These are phyloP conservation scores for Colletotrichum tropicale DNA, from an alignment of 2,329 filamentous ascomycete species.

Conservation along the genomic window DNA sequence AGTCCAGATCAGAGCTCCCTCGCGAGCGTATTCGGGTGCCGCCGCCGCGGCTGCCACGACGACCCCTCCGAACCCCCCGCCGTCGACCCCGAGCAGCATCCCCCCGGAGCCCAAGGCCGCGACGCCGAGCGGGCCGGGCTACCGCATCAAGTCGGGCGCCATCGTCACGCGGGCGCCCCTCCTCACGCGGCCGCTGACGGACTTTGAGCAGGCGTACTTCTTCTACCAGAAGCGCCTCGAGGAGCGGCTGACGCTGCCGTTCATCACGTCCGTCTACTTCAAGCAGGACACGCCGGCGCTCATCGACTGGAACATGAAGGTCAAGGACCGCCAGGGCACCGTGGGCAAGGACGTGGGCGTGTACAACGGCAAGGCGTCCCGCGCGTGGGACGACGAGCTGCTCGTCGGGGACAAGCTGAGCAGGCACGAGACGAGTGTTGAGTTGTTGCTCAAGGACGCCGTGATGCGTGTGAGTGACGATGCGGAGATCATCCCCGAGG, in stretches of 20 bases:
- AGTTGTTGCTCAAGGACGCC: slow-evolving; percentile 77
- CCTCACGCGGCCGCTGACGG: slow-evolving; percentile 80
- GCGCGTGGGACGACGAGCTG: slow-evolving; percentile 92
- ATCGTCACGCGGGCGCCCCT: slow-evolving; percentile 88
- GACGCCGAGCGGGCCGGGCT: slow-evolving; percentile 28
- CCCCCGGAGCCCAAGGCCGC: slow-evolving; percentile 25
- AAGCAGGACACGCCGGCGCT: slow-evolving; percentile 85
- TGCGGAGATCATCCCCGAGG: slow-evolving; percentile 61
- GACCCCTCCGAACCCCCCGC: slow-evolving; percentile 21
- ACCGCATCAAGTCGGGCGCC: slow-evolving; percentile 67
- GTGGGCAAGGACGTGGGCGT: slow-evolving; percentile 84
- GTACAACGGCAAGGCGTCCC: slow-evolving; percentile 73
- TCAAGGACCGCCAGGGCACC: slow-evolving; percentile 72
- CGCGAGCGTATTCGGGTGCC: slow-evolving; percentile 38
- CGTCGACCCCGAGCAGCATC: slow-evolving; percentile 29
- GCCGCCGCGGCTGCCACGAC: slow-evolving; percentile 24
- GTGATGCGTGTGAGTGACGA: slow-evolving; percentile 66
- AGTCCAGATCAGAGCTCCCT: slow-evolving; percentile 27
- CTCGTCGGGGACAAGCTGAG: slow-evolving; percentile 74
- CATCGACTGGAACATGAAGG: slow-evolving; percentile 89
- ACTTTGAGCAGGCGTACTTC: slow-evolving; percentile 92
- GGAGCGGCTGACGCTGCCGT: slow-evolving; percentile 86
- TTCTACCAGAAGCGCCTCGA: slow-evolving; percentile 98
- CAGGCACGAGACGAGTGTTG: slow-evolving; percentile 66
- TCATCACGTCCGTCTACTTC: slow-evolving; percentile 93